These are phyloP conservation scores for Parastagonospora avenae DNA, from an alignment of 2,329 filamentous ascomycete genomes.

Conservation along the genomic window DNA sequence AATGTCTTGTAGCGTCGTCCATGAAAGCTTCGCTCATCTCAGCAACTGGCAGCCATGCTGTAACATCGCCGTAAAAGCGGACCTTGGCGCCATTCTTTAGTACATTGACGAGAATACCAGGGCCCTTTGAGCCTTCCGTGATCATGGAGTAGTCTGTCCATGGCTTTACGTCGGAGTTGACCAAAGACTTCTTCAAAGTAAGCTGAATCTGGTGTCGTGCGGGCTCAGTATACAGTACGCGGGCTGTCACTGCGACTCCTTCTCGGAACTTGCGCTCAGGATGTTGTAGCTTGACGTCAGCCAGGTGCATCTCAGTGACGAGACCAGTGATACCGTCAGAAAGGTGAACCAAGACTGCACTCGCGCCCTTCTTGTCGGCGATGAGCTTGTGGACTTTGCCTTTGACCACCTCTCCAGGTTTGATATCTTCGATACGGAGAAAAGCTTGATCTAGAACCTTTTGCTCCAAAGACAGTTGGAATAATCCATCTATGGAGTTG, in stretches of 20 bases:
- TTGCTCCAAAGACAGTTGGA: slow-evolving; percentile 82
- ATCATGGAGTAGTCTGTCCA: slow-evolving; percentile 80
- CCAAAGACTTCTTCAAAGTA: slow-evolving; percentile 90
- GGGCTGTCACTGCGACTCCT: slow-evolving; percentile 80
- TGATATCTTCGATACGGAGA: slow-evolving; percentile 88
- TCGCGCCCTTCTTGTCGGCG: slow-evolving; percentile 76
- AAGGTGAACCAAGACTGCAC: slow-evolving; percentile 80
- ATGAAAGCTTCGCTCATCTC: slow-evolving; percentile 99
- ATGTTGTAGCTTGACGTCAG: slow-evolving; percentile 85
- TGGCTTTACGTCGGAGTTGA: slow-evolving; percentile 84
- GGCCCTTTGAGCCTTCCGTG: slow-evolving; percentile 74
- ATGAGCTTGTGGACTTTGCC: slow-evolving; percentile 85
- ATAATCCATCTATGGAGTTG: slow-evolving; percentile 84
- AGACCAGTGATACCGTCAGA: slow-evolving; percentile 88
- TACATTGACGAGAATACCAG: slow-evolving; percentile 86
- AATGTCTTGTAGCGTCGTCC: slow-evolving; percentile 85
- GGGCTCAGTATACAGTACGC: slow-evolving; percentile 80
- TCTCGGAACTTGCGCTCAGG: slow-evolving; percentile 96
- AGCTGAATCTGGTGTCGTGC: slow-evolving; percentile 80
- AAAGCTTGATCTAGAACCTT: slow-evolving; percentile 85
- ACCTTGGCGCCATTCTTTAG: slow-evolving; percentile 80
- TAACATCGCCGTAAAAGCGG: slow-evolving; percentile 85
- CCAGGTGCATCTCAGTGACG: slow-evolving; percentile 84
- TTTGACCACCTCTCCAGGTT: slow-evolving; percentile 78
- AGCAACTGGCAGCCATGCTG: slow-evolving; percentile 86